Evolutionary conservation across 768 basidiomycete species (phyloP).

Genomic region (Paxillus involutus): DNA sequence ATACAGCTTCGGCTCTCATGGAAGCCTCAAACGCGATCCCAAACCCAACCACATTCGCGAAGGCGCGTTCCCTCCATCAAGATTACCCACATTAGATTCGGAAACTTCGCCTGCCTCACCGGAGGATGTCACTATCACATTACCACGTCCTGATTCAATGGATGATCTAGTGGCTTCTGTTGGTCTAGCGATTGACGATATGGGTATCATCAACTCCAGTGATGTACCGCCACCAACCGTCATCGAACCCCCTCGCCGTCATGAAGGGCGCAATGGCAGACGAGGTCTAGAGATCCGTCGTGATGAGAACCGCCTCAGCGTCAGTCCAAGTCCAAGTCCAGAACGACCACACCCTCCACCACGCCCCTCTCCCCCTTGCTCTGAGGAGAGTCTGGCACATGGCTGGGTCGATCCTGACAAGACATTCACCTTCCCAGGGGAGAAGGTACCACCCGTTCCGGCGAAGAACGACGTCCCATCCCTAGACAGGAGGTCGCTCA

Average conservation of each 20-base stretch:
- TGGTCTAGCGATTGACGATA: conserved; percentile 38
- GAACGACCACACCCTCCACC: conserved; percentile 12
- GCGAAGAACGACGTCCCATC: conserved; percentile 23
- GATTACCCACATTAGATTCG: conserved; percentile 27
- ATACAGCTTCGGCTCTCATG: conserved; percentile 19
- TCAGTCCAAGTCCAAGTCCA: conserved; percentile 7
- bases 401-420: conserved; percentile 18
- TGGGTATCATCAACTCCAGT: conserved; percentile 33
- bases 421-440: conserved; percentile 14
- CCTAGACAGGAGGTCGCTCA: conserved; percentile 24
- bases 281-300: conserved; percentile 34
- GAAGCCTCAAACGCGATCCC: conserved; percentile 15
- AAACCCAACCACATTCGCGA: conserved; percentile 47
- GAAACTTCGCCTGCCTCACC: conserved; percentile 12
- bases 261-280: conserved; percentile 26
- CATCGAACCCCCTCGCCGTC: conserved; percentile 37
- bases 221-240: conserved; percentile 39
- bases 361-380: conserved; percentile 14
- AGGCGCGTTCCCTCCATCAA: conserved; percentile 63
- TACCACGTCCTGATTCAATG: conserved; percentile 32
- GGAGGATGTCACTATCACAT: conserved; percentile 15
- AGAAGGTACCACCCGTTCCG: conserved; percentile 29
- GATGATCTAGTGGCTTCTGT: conserved; percentile 38
- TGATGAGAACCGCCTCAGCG: conserved; percentile 12
- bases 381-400: conserved; percentile 19